A percentile compares a stretch with the other conserved stretches of the same genome.
Conservation (phyloP, 1,139 yeast genomes). For the Candida mesenterica region DNA sequence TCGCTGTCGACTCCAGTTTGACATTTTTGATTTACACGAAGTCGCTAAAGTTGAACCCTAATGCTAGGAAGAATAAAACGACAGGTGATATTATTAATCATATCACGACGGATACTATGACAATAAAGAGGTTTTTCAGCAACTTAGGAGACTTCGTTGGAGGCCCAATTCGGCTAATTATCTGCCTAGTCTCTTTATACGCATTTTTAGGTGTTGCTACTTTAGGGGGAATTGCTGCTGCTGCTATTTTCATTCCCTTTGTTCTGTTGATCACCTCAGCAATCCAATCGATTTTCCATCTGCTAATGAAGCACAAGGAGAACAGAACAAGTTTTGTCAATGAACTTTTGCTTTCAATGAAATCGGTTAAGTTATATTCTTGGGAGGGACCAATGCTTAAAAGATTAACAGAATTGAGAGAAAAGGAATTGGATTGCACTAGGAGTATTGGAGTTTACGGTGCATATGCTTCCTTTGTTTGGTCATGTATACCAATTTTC, state of each 20-base stretch:
- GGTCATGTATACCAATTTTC: constrained; percentile 39
- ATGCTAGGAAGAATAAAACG: constrained; percentile 35
- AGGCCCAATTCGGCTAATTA: constrained; percentile 30
- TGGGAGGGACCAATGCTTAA: constrained; percentile 43
- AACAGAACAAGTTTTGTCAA: constrained; percentile 37
- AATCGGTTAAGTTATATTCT: constrained; percentile 39
- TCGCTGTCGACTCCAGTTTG: constrained; percentile 23
- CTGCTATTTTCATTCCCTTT: constrained; percentile 33
- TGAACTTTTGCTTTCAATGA: constrained; percentile 40
- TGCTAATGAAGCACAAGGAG: constrained; percentile 33
- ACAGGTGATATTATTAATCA: constrained; percentile 43
- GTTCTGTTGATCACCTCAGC: constrained; percentile 31
- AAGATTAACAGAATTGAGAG: constrained; percentile 33
- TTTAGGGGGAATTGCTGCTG: constrained; percentile 35
- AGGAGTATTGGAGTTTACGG: constrained; percentile 32
- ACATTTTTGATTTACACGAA: constrained; percentile 33
- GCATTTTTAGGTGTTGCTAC: constrained; percentile 34
- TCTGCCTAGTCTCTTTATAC: constrained; percentile 29
- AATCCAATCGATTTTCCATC: constrained; percentile 24
- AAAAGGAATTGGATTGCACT: constrained; percentile 30
- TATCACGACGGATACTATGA: constrained; percentile 37
- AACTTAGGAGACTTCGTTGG: constrained; percentile 26
- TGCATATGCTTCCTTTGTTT: constrained; percentile 32
- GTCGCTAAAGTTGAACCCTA: constrained; percentile 36
- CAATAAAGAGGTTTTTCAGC: constrained; percentile 23